Percentiles rank a stretch among this genome's conserved stretches.
Evolutionary conservation across 805 yeast genomes (phyloP).

Genomic region (Peterozyma xylosa): DNA sequence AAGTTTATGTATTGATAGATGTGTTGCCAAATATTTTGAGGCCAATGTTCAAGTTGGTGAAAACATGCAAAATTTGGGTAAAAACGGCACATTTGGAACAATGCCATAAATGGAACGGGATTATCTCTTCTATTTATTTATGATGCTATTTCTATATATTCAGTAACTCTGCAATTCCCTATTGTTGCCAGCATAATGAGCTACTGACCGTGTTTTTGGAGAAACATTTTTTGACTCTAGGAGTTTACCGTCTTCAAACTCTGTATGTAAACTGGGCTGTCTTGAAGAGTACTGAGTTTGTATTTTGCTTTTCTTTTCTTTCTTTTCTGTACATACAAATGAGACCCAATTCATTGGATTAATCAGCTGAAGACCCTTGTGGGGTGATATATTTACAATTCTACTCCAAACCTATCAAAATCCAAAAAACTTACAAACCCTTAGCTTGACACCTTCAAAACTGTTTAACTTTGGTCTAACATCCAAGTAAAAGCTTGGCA

Average conservation of each 20-base stretch:
- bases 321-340: conserved; percentile 16
- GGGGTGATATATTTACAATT: not conserved
- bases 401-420: conserved; percentile 14
- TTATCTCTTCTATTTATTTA: too few species aligned
- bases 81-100: conserved; percentile 22
- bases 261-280: too few species aligned
- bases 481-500: conserved; percentile 68
- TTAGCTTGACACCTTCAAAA: conserved; percentile 70
- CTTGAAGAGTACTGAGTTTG: too few species aligned
- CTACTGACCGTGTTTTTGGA: too few species aligned
- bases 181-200: too few species aligned
- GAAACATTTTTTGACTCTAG: too few species aligned
- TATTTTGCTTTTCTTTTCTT: not conserved
- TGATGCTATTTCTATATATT: too few species aligned
- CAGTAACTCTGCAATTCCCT: too few species aligned
- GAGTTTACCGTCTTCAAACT: too few species aligned
- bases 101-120: conserved; percentile 1
- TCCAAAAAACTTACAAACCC: conserved; percentile 60
- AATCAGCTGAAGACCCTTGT: not conserved
- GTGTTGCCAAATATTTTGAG: conserved; percentile 92
- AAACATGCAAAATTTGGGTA: conserved; percentile 31
- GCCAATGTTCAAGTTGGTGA: conserved; percentile 94
- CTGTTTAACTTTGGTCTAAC: conserved; percentile 87
- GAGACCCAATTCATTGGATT: conserved; percentile 18
- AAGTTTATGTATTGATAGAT: conserved; percentile 85